phyloP scores from a whole-genome alignment of 2,329 filamentous ascomycete species.

The Fonsecaea multimorphosa region DNA sequence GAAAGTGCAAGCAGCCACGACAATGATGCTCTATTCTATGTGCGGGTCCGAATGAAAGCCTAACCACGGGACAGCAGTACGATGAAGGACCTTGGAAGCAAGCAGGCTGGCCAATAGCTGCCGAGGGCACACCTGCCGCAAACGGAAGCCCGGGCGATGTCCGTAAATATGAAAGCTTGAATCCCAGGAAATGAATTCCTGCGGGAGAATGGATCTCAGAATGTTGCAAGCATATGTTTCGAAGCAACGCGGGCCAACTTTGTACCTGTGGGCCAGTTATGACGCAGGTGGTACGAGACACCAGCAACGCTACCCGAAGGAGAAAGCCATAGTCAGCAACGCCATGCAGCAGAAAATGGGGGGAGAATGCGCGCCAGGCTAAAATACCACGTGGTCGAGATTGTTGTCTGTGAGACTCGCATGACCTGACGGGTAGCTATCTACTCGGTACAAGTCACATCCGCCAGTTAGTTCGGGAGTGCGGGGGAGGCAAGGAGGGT shows the following conservation, averaged over 20 bases:
- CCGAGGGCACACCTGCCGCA: constrained; percentile 13
- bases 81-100: neutral
- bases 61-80: neutral
- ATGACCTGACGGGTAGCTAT: constrained; percentile 4
- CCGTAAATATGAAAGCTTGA: constrained; percentile 11
- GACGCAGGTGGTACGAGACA: constrained; percentile 6
- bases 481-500: neutral
- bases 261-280: constrained; percentile 5
- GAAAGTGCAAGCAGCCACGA: neutral
- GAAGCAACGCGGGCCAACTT: constrained; percentile 8
- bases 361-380: neutral
- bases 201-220: neutral
- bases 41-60: constrained; percentile 3
- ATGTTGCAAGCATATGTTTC: neutral
- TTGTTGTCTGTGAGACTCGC: neutral
- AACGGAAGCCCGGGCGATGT: constrained; percentile 12
- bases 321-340: constrained; percentile 3
- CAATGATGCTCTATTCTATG: neutral
- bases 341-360: neutral
- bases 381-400: neutral
- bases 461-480: neutral
- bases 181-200: neutral
- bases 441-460: neutral
- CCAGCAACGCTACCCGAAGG: constrained; percentile 11
- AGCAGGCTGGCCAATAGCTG: neutral